A percentile compares a stretch with the other conserved stretches of the same genome.
phyloP scores from a whole-genome alignment of 495 filamentous ascomycete species.

The Xeromyces bisporus region DNA sequence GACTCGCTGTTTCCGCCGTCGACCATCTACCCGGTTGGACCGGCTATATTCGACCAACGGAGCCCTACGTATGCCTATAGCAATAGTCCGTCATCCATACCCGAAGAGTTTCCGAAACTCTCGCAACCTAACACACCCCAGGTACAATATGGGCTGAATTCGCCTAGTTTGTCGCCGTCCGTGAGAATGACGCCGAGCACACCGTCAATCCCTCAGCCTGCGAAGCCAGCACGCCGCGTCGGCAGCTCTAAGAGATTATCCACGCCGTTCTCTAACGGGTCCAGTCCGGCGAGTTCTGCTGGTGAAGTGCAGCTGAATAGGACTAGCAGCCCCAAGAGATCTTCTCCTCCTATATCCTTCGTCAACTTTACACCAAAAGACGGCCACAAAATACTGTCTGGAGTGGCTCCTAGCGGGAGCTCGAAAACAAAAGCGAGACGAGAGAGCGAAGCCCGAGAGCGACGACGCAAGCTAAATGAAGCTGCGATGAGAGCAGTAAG shows the following conservation, averaged over 20 bases:
- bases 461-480: slow-evolving; percentile 55
- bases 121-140: slow-evolving; percentile 15
- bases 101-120: slow-evolving; percentile 16
- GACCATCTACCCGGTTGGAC: slow-evolving; percentile 8
- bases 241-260: slow-evolving; percentile 23
- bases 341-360: slow-evolving; percentile 46
- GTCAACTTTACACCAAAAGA: slow-evolving; percentile 87
- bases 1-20: slow-evolving; percentile 17
- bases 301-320: slow-evolving; percentile 10
- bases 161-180: slow-evolving; percentile 26
- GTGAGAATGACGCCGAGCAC: slow-evolving; percentile 14
- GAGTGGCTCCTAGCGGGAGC: slow-evolving; percentile 79
- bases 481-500: slow-evolving; percentile 54
- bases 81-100: slow-evolving; percentile 6
- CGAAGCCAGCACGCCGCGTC: slow-evolving; percentile 15
- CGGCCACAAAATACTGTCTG: slow-evolving; percentile 62
- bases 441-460: slow-evolving; percentile 73
- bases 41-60: background rate
- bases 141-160: slow-evolving; percentile 13
- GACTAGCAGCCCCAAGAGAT: slow-evolving; percentile 18
- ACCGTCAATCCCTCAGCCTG: slow-evolving; percentile 6
- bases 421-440: slow-evolving; percentile 85
- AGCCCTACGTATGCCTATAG: slow-evolving; percentile 2
- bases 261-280: slow-evolving; percentile 16
- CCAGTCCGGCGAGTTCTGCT: slow-evolving; percentile 17